These are phyloP conservation scores for Podaxis sp. DNA, from an alignment of 768 basidiomycete species.

Conservation along the genomic window DNA sequence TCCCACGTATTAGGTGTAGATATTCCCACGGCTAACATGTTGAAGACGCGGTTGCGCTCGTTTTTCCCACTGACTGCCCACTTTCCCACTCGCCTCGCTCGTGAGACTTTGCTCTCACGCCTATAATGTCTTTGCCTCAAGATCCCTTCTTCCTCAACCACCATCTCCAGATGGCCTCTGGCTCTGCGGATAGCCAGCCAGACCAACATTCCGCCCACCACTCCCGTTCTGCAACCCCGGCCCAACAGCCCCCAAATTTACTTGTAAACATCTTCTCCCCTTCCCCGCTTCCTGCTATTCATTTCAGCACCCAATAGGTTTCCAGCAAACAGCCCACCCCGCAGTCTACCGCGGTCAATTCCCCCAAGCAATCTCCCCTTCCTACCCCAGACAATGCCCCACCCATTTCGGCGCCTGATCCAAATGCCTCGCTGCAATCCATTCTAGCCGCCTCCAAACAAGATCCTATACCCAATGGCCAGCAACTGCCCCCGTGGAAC, in stretches of 20 bases:
- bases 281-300: slow-evolving; percentile 18
- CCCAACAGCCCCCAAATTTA: slow-evolving; percentile 28
- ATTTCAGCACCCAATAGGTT: slow-evolving; percentile 30
- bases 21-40: slow-evolving; percentile 15
- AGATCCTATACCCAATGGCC: slow-evolving; percentile 38
- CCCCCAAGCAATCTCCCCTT: slow-evolving; percentile 28
- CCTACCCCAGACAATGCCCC: slow-evolving; percentile 25
- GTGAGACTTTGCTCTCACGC: slow-evolving; percentile 48
- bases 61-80: slow-evolving; percentile 20
- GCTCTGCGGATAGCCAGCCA: slow-evolving; percentile 22
- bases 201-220: slow-evolving; percentile 21
- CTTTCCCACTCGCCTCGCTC: slow-evolving; percentile 39
- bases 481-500: slow-evolving; percentile 42
- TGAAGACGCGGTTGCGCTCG: slow-evolving; percentile 8
- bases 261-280: slow-evolving; percentile 31
- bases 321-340: slow-evolving; percentile 26
- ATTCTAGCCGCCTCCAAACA: slow-evolving; percentile 53
- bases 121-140: slow-evolving; percentile 36
- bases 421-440: slow-evolving; percentile 48
- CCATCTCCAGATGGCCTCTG: slow-evolving; percentile 42
- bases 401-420: slow-evolving; percentile 35
- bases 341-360: slow-evolving; percentile 16
- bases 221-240: slow-evolving; percentile 21
- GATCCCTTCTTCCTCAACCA: slow-evolving; percentile 47
- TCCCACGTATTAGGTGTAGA: slow-evolving; percentile 15